Conservation (phyloP, 2,329 filamentous ascomycete genomes). For the Juglanconis sp. region DNA sequence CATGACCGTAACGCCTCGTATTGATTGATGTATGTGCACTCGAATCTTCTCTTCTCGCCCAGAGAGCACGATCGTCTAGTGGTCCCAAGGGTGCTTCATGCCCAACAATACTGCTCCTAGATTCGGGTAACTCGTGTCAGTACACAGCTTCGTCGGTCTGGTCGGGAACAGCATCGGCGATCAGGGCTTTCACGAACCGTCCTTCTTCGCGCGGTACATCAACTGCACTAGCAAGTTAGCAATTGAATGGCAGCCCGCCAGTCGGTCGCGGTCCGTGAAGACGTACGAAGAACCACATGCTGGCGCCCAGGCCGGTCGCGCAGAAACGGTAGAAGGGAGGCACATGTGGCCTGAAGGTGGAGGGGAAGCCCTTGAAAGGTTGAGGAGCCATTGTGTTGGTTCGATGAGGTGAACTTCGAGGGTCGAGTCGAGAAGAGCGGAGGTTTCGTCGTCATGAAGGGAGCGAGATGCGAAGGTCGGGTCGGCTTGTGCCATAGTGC, state of each 20-base stretch:
- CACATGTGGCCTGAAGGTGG: constrained; percentile 41
- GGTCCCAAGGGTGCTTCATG: constrained; percentile 96
- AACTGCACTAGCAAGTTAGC: constrained; percentile 53
- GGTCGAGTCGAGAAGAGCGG: background rate
- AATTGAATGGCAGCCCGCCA: constrained; percentile 14
- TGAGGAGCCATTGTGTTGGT: constrained; percentile 32
- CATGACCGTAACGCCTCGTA: background rate
- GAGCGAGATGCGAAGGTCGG: background rate
- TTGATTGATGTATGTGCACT: background rate
- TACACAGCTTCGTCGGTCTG: background rate
- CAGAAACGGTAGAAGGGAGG: constrained; percentile 73
- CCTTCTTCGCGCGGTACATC: constrained; percentile 95
- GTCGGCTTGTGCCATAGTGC: no score
- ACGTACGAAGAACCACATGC: constrained; percentile 99
- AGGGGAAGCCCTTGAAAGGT: constrained; percentile 23
- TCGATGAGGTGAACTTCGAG: background rate
- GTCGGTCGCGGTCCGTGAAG: background rate
- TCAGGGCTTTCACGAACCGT: constrained; percentile 53
- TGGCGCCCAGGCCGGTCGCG: constrained; percentile 83
- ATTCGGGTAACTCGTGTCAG: background rate
- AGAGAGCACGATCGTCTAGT: constrained; percentile 46
- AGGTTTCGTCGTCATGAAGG: background rate
- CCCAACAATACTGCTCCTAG: constrained; percentile 75
- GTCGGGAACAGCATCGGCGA: no score
- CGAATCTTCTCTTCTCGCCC: constrained; percentile 3